These are phyloP conservation scores for Epicoccum nigrum DNA, from an alignment of 2,329 filamentous ascomycete species.

Conservation along the genomic window DNA sequence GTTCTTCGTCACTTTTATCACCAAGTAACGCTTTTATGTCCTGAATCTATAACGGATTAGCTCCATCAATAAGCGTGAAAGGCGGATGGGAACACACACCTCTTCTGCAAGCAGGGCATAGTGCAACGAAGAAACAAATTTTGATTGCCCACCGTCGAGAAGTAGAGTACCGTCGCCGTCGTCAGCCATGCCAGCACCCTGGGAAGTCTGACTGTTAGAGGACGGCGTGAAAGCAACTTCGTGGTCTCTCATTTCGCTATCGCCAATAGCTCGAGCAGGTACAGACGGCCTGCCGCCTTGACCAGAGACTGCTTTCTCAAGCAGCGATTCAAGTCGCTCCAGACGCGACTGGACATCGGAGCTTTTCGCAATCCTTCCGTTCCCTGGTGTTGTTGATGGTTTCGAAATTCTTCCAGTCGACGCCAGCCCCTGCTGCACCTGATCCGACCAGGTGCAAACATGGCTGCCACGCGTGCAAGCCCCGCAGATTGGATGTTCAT, in stretches of 20 bases:
- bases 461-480: conserved; percentile 47
- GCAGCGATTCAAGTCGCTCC: conserved; percentile 44
- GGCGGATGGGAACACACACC: conserved; percentile 24
- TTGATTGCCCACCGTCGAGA: conserved; percentile 46
- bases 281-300: conserved; percentile 20
- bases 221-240: conserved; percentile 38
- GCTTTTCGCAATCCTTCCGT: conserved; percentile 32
- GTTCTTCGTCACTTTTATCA: conserved; percentile 40
- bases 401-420: conserved; percentile 37
- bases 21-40: conserved; percentile 48
- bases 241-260: conserved; percentile 28
- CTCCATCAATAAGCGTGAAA: background rate
- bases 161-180: conserved; percentile 45
- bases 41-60: conserved; percentile 38
- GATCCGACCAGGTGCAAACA: conserved; percentile 45
- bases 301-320: conserved; percentile 42
- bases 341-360: conserved; percentile 45
- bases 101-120: conserved; percentile 49
- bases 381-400: conserved; percentile 13
- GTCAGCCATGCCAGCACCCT: conserved; percentile 45
- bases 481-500: conserved; percentile 47
- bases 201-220: conserved; percentile 42
- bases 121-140: conserved; percentile 50
- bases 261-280: conserved; percentile 26
- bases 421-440: conserved; percentile 30